These are phyloP conservation scores for Aureobasidium sp. DNA, from an alignment of 2,329 filamentous ascomycete genomes.

Conservation along the genomic window DNA sequence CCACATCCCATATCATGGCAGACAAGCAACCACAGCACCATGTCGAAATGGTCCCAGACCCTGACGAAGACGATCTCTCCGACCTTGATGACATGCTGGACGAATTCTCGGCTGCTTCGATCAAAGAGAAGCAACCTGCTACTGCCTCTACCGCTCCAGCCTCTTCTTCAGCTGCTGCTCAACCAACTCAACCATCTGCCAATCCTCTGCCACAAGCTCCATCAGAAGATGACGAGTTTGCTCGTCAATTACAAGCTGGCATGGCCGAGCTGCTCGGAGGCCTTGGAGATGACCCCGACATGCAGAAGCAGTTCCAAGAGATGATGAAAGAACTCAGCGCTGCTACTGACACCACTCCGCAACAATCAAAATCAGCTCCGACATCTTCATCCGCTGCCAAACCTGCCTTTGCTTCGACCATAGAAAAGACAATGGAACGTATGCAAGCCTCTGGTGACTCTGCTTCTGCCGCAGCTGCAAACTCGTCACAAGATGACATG, in stretches of 20 bases:
- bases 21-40: slow-evolving; percentile 22
- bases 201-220: slow-evolving; percentile 23
- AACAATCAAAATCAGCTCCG: too few species aligned
- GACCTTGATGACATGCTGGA: slow-evolving; percentile 89
- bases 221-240: slow-evolving; percentile 65
- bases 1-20: slow-evolving; percentile 20
- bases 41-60: slow-evolving; percentile 55
- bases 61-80: slow-evolving; percentile 85
- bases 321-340: slow-evolving; percentile 64
- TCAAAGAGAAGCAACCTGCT: slow-evolving; percentile 42
- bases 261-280: slow-evolving; percentile 79
- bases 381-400: slow-evolving; percentile 8
- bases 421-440: slow-evolving; percentile 87
- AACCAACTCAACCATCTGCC: slow-evolving; percentile 21
- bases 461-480: slow-evolving; percentile 57
- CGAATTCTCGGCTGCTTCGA: slow-evolving; percentile 67
- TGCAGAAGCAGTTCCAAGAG: slow-evolving; percentile 71
- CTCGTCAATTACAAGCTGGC: slow-evolving; percentile 77
- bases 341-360: too few species aligned
- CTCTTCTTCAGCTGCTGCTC: slow-evolving; percentile 22
- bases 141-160: slow-evolving; percentile 22
- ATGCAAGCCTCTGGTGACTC: slow-evolving; percentile 87
- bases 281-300: slow-evolving; percentile 54
- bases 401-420: slow-evolving; percentile 76
- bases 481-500: slow-evolving; percentile 62